Percentiles rank a stretch among this genome's conserved stretches.
phyloP scores from a whole-genome alignment of 2,329 filamentous ascomycete species.

The Calonectria honghensis region DNA sequence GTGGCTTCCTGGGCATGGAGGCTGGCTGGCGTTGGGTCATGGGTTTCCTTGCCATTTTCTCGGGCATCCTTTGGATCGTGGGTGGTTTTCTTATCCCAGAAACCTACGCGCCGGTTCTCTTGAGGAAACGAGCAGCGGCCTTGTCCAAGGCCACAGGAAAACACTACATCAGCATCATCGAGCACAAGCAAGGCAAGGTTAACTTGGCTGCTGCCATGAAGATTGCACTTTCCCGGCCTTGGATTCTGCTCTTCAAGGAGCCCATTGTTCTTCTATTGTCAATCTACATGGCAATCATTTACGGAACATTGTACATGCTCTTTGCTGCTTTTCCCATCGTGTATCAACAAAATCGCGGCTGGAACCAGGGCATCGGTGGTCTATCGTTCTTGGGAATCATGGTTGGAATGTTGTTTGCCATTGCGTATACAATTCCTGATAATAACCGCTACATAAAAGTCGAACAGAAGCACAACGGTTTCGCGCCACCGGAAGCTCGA shows the following conservation, averaged over 20 bases:
- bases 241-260: conserved; percentile 24
- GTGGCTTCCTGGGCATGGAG: conserved; percentile 17
- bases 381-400: conserved; percentile 20
- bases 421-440: conserved; percentile 18
- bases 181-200: conserved; percentile 12
- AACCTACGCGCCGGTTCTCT: conserved; percentile 11
- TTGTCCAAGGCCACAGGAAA: conserved; percentile 12
- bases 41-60: conserved; percentile 23
- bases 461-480: not conserved
- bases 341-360: conserved; percentile 14
- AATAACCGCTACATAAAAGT: conserved; percentile 2
- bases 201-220: not conserved
- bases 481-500: conserved; percentile 14
- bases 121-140: not conserved
- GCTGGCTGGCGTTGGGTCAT: conserved; percentile 19
- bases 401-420: conserved; percentile 15
- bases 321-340: conserved; percentile 19
- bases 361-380: conserved; percentile 16
- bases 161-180: conserved; percentile 13
- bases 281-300: conserved; percentile 25
- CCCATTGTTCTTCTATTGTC: conserved; percentile 14
- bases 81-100: conserved; percentile 8
- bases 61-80: conserved; percentile 10
- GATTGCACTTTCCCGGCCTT: conserved; percentile 1
- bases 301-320: conserved; percentile 24